phyloP scores from a whole-genome alignment of 257 asterid species.

The Marsdenia floribunda region DNA sequence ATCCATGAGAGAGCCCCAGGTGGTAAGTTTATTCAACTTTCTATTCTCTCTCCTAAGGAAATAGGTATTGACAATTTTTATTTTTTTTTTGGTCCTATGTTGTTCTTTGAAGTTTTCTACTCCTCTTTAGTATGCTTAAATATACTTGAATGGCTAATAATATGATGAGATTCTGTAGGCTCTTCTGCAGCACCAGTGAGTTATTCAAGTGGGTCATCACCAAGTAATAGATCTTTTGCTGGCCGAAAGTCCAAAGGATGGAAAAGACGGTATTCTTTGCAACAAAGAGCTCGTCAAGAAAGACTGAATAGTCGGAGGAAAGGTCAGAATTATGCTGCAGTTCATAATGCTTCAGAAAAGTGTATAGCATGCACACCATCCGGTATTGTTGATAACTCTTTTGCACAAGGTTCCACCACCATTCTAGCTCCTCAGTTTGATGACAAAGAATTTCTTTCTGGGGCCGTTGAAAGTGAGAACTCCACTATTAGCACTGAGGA shows the following conservation, averaged over 20 bases:
- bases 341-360: conserved; percentile 35
- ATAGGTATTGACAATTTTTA: background rate
- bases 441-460: conserved; percentile 32
- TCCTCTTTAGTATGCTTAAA: background rate
- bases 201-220: conserved; percentile 40
- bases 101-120: background rate
- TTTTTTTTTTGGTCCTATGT: background rate
- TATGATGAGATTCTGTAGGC: conserved; percentile 38
- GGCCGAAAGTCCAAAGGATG: conserved; percentile 71
- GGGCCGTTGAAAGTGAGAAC: conserved; percentile 26
- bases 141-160: background rate
- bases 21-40: conserved; percentile 21
- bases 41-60: background rate
- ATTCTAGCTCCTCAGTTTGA: conserved; percentile 31
- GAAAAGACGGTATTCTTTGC: conserved; percentile 67
- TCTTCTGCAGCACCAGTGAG: conserved; percentile 34
- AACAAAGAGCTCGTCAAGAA: conserved; percentile 68
- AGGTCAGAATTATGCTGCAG: conserved; percentile 29
- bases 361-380: conserved; percentile 46
- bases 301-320: conserved; percentile 61
- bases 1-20: conserved; percentile 25
- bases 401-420: conserved; percentile 35
- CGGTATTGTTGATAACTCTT: conserved; percentile 18
- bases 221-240: conserved; percentile 53
- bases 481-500: conserved; percentile 20